Evolutionary conservation across 768 basidiomycete species (phyloP), one percentile per base, ranked within the genome.

Genomic region (Hortiboletus flavorubellus): DNA sequence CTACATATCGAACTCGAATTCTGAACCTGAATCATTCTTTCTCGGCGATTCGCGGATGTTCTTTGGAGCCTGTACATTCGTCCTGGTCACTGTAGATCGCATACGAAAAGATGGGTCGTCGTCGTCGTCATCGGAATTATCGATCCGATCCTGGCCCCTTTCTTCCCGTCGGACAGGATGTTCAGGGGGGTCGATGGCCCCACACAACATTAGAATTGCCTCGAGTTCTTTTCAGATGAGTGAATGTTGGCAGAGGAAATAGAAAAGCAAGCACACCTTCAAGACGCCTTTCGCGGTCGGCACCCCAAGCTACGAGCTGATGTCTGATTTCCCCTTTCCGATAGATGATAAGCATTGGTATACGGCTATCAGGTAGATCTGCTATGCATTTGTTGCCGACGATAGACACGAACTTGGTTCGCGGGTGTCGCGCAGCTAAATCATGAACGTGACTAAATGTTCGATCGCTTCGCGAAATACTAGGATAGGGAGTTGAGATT

Each of bases 361-460:
- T 73, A 49, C 93, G 85, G 37, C 82, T 78, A 63, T 98, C 97
- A 14, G 95, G 96, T 35, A 98, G 85, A 72, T 98, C 88, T n/a
- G 91, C 86, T 63, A 99, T 97, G 75, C 93, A 96, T 71, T 93
- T 93, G 73, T 91, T 83, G 37, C 94, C 93, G 4, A 94, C 84
- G 63, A 98, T 98, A 11, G 91, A 93, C 57, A 98, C 89, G 62
- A 99, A 97, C 74, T 98, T 98, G 11, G 94, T 91, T 45, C 87
- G 86, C 2, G 94, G 91, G 69, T 96, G 88, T 49, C 84, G 82
- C n/a, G 76, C 76, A 2, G 97, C 93, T 6, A 99, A 78, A 1
- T 76, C 77, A 5, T 77, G 77, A 29, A 98, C 72, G 49, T 95
- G 86, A 29, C 78, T 73, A 49, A 81, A 82, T 11, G 95, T 76